Conservation (phyloP, 441 rosid genomes). For the Pelargonium myrrhifolium region DNA sequence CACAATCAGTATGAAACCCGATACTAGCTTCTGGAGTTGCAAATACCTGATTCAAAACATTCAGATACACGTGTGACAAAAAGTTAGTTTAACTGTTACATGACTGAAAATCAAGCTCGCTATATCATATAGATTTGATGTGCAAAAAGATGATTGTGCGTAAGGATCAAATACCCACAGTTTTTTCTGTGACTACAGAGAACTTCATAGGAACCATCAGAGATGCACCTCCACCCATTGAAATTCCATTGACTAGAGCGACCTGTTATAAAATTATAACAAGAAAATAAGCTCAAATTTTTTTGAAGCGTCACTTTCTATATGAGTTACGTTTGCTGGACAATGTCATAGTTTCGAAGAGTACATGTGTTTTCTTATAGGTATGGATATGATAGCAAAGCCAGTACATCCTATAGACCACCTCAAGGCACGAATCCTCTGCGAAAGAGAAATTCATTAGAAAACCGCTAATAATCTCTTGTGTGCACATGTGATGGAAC, state of each 20-base stretch:
- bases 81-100: not conserved
- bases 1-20: conserved; percentile 88
- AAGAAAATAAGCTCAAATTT: not conserved
- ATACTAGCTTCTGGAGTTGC: conserved; percentile 90
- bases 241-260: conserved; percentile 70
- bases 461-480: not conserved
- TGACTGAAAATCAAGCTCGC: not conserved
- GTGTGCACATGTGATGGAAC: too few species aligned
- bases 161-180: conserved; percentile 41
- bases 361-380: conserved; percentile 72
- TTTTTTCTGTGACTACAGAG: conserved; percentile 82
- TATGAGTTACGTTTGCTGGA: not conserved
- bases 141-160: not conserved
- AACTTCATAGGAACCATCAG: conserved; percentile 88
- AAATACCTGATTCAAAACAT: conserved; percentile 46
- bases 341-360: not conserved
- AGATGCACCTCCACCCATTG: conserved; percentile 96
- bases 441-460: conserved; percentile 21
- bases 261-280: conserved; percentile 34
- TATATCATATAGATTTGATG: not conserved
- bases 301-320: too few species aligned
- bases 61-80: not conserved
- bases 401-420: conserved; percentile 93
- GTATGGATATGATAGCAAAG: conserved; percentile 83
- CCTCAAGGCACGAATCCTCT: conserved; percentile 88